A percentile compares a stretch with the other conserved stretches of the same genome.
These are phyloP conservation scores for Suillus clintonianus DNA, from an alignment of 768 basidiomycete genomes.

Conservation along the genomic window DNA sequence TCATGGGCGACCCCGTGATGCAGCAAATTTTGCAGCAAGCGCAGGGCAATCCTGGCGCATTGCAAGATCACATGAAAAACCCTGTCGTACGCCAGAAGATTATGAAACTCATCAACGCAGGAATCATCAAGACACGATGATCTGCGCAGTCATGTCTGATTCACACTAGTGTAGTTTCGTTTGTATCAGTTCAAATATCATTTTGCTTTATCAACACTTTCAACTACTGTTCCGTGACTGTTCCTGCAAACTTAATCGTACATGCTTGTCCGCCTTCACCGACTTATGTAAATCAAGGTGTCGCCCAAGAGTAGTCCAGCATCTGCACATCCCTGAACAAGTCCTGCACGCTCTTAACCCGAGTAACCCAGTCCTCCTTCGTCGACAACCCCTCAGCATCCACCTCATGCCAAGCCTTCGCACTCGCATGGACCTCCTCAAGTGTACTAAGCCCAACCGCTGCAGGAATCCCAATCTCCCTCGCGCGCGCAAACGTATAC, in stretches of 20 bases:
- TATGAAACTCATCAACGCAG: conserved; percentile 87
- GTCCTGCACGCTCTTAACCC: conserved; percentile 33
- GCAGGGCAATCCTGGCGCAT: conserved; percentile 81
- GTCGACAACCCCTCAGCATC: conserved; percentile 35
- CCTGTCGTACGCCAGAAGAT: conserved; percentile 79
- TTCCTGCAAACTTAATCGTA: not conserved
- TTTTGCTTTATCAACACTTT: not conserved
- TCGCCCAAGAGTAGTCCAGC: conserved; percentile 75
- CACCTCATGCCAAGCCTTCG: conserved; percentile 67
- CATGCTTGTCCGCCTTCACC: not conserved
- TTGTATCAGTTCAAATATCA: not conserved
- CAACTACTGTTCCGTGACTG: not conserved
- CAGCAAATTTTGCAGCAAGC: conserved; percentile 94
- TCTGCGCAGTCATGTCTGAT: not conserved
- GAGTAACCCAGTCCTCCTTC: conserved; percentile 48
- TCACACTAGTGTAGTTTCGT: not conserved
- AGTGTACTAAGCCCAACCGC: conserved; percentile 74
- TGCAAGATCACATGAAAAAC: conserved; percentile 98
- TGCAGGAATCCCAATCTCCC: conserved; percentile 52
- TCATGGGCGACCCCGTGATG: conserved; percentile 92
- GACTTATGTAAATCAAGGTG: conserved; percentile 19
- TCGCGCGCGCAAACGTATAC: conserved; percentile 58
- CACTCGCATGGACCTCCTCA: conserved; percentile 72
- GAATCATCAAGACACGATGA: conserved; percentile 88
- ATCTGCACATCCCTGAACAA: conserved; percentile 49